A percentile compares a stretch with the other conserved stretches of the same genome.
phyloP scores from a whole-genome alignment of 2,329 filamentous ascomycete genomes.

The Sordariomycetes sp. region DNA sequence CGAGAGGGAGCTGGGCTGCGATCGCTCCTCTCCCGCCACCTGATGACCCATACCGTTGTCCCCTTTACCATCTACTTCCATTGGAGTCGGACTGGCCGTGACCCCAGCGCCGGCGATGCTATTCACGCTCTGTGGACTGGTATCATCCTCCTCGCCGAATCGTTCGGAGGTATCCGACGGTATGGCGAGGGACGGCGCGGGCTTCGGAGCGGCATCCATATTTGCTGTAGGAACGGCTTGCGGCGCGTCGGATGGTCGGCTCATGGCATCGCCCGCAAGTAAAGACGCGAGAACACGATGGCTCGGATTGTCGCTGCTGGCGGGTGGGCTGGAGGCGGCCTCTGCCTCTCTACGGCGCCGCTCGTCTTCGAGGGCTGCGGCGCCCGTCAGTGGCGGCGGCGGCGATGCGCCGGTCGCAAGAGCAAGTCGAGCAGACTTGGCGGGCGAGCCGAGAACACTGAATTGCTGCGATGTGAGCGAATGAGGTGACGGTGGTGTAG shows the following conservation, averaged over 20 bases:
- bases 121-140: slow-evolving; percentile 33
- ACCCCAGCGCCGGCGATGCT: slow-evolving; percentile 33
- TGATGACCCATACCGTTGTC: slow-evolving; percentile 25
- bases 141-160: slow-evolving; percentile 28
- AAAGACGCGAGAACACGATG: slow-evolving; percentile 44
- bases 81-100: slow-evolving; percentile 40
- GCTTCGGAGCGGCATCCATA: slow-evolving; percentile 29
- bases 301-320: slow-evolving; percentile 43
- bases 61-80: slow-evolving; percentile 42
- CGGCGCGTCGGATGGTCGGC: slow-evolving; percentile 45
- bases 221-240: slow-evolving; percentile 30
- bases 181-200: slow-evolving; percentile 20
- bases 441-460: slow-evolving; percentile 36
- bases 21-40: slow-evolving; percentile 39
- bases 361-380: slow-evolving; percentile 45
- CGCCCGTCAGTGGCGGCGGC: slow-evolving; percentile 37
- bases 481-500: slow-evolving; percentile 30
- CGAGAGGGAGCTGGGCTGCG: slow-evolving; percentile 39
- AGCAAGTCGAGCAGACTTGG: slow-evolving; percentile 43
- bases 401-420: slow-evolving; percentile 32
- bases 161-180: slow-evolving; percentile 19
- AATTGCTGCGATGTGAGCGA: slow-evolving; percentile 14
- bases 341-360: slow-evolving; percentile 35
- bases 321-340: slow-evolving; percentile 26
- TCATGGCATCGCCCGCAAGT: slow-evolving; percentile 45